Base-by-base conservation (phyloP, 768 basidiomycete species). In the Pisolithus microcarpus region DNA sequence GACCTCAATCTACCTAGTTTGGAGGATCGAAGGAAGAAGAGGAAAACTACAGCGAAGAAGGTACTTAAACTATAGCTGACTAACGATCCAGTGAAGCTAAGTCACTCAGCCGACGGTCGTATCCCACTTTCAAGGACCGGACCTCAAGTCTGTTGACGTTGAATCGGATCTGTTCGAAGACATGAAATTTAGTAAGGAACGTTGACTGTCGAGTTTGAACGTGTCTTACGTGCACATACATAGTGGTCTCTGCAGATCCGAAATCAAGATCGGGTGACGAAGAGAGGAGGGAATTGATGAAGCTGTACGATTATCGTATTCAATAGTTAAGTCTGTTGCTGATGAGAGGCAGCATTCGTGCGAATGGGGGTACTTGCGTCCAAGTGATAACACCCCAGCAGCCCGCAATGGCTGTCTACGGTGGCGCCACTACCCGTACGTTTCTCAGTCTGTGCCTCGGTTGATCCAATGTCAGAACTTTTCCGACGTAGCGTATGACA, bases 161-260 rank as follows among this genome's bases (percentile, higher is more conserved):
- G 74, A 84, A 57, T 78, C 79, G 5, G 69, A 81, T 24, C 63
- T 96, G 16, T 91, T 98, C 58, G 70, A 79, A 13, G 86, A 77
- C 23, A 74, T 84, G 69, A 87, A 75, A 48, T 95, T 97, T 61
- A 82, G 94, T 94, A 48, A 61, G 86, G 72, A 28, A 7, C 23
- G 4, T 13, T 36, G 16, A 7, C 39, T 5, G 37, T 4, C 37
- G 16, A 16, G 18, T 52, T 23, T 37, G 18, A 13, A 2, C 9
- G n/a, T 10, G 31, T 26, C 19, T 54, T 30, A 58, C 30, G 16
- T 10, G 19, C 34, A 30, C 13, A 4, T 36, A 23, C 7, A n/a
- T 50, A 91, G 88, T 87, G 64, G 83, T 91, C 4, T 75, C 82
- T 54, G 80, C 85, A 4, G 85, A 90, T 63, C 85, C 86, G 0